Base-by-base conservation (phyloP, 1,284 basidiomycete genomes). In the Malassezia pachydermatis region DNA sequence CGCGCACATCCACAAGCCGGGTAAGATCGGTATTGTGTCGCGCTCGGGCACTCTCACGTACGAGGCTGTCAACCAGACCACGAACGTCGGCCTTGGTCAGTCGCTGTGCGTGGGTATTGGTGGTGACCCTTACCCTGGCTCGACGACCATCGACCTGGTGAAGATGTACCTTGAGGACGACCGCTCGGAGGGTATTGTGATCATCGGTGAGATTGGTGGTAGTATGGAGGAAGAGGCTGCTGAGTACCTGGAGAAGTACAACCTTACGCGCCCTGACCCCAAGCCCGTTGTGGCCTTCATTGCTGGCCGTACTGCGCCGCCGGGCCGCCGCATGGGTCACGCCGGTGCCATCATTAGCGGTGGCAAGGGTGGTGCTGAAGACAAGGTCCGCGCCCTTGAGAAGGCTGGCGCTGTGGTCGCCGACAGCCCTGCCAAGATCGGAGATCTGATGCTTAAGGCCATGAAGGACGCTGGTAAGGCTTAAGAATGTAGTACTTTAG, bases 221-320 rank as follows among this genome's bases (percentile, higher is more conserved):
- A 84, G 85, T 16, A 98, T 96, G 90, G 94, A 99, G 76, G 94
- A 99, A 74, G 92, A 98, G 62, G 94, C 94, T 14, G 94, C 94
- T 4, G 94, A 90, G 67, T 94, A 90, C 75, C 78, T 99, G 49
- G 84, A 86, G 72, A 78, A 81, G 74, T 84, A 88, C 78, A 99
- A 99, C 80, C 85, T 87, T 75, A 87, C 84, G 35, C 80, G 85
- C 35, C 75, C 76, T 55, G 79, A 84, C 65, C 87, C 87, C 58
- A 98, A 98, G 76, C 94, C 94, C 46, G 88, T 98, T 35, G 88
- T 98, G 51, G 86, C 85, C 45, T 99, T 99, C 76, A 96, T 99
- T 68, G 94, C 94, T 54, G 94, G 89, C 28, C 66, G 74, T 17
- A 98, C 94, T 45, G 94, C 94, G 35, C 94, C 94, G 48, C 94